Evolutionary conservation across 2,329 filamentous ascomycete genomes (phyloP), one percentile per base, ranked within the genome.

Genomic region (Neopestalotiopsis rosae): DNA sequence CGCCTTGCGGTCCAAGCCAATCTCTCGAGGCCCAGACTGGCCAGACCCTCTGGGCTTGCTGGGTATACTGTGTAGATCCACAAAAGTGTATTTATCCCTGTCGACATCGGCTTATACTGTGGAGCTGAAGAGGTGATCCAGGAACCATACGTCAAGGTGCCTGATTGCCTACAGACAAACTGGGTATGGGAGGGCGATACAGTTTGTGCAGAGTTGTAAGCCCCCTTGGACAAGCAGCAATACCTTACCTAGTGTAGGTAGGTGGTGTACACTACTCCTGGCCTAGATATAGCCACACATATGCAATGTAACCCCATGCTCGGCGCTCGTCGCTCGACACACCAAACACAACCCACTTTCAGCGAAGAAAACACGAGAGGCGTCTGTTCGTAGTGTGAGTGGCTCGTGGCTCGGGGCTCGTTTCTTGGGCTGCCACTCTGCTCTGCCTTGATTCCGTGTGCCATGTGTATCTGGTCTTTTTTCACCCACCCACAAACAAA

Each of bases 251-350:
- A 28, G 24, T 28, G 24, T 28, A 28, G 24, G 24, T 28, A 28
- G 24, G 24, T 28, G 24, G 24, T 28, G 24, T 28, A 28, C 24
- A 28, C 24, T 49, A 13, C n/a, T 49, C 42, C 42, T 49, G 14
- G 42, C 13, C 5, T n/a, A 49, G 13, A 13, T 13, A n/a, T 49
- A 49, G 42, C 42, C 59, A n/a, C n/a, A 9, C 34, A 42, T n/a
- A 63, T 63, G 61, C 30, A 40, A 34, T 63, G 61, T 34, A 63
- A 32, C 32, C 61, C 61, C 34, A 42, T n/a, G 17, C 42, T 49
- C 42, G 42, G 24, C 24, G 24, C 42, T 49, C 42, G 14, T 28
- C 24, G 24, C 24, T 28, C 24, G 24, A 28, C 24, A 28, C 42
- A n/a, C 14, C n/a, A 49, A 49, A 49, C 42, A 49, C 24, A 49